A percentile compares a stretch with the other conserved stretches of the same genome.
These are phyloP conservation scores for Trichoderma brevicompactum DNA, from an alignment of 2,329 filamentous ascomycete species.

Conservation along the genomic window DNA sequence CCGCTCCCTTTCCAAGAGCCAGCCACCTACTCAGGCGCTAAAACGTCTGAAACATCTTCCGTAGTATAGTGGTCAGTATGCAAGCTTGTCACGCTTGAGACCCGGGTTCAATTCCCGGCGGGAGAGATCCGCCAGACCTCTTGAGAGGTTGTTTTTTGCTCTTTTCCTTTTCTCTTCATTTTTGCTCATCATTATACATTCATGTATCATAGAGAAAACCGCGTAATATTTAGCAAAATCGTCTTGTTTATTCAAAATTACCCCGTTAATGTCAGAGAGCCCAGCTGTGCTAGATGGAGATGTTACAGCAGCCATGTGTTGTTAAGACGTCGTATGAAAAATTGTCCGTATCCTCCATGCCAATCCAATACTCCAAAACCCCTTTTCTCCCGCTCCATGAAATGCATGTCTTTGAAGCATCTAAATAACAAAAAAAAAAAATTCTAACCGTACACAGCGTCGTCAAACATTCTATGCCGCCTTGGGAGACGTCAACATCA, in stretches of 20 bases:
- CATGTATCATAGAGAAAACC: neutral
- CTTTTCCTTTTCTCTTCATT: neutral
- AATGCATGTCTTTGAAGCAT: constrained; percentile 27
- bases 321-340: constrained; percentile 2
- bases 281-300: neutral
- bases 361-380: constrained; percentile 28
- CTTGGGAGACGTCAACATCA: neutral
- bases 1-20: neutral
- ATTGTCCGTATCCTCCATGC: constrained; percentile 1
- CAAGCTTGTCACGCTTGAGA: constrained; percentile 29
- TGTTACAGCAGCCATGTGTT: constrained; percentile 3
- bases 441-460: constrained; percentile 25
- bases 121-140: constrained; percentile 28
- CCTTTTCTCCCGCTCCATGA: constrained; percentile 28
- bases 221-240: neutral
- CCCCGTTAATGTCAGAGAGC: neutral
- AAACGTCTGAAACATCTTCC: constrained; percentile 26
- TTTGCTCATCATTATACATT: neutral
- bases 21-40: constrained; percentile 18
- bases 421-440: constrained; percentile 16
- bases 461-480: constrained; percentile 18
- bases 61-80: constrained; percentile 29
- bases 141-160: constrained; percentile 8
- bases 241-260: constrained; percentile 1
- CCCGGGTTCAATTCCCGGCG: constrained; percentile 29